phyloP scores from a whole-genome alignment of 2,329 filamentous ascomycete species.

The Graphium sp. region DNA sequence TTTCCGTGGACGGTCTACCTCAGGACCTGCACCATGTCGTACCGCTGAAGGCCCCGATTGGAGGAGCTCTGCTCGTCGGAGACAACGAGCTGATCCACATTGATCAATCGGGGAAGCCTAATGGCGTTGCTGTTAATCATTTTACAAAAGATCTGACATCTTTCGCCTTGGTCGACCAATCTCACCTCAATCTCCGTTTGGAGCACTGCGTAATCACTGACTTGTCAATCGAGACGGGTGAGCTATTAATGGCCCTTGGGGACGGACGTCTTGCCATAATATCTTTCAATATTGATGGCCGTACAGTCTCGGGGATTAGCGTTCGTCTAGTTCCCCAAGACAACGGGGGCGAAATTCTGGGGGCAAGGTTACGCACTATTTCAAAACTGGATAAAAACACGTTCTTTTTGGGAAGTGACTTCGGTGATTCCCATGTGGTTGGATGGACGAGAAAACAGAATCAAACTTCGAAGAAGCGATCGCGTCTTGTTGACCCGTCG shows the following conservation, averaged over 20 bases:
- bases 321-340: constrained; percentile 48
- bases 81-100: constrained; percentile 87
- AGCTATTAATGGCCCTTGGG: constrained; percentile 68
- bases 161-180: constrained; percentile 77
- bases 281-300: constrained; percentile 73
- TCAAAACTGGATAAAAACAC: constrained; percentile 49
- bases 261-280: constrained; percentile 61
- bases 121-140: constrained; percentile 81
- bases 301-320: constrained; percentile 77
- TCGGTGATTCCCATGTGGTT: constrained; percentile 64
- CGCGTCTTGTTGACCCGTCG: constrained; percentile 38
- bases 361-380: constrained; percentile 49
- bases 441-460: constrained; percentile 58
- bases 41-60: constrained; percentile 69
- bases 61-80: constrained; percentile 74
- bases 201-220: constrained; percentile 69
- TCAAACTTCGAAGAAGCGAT: constrained; percentile 45
- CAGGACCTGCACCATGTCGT: constrained; percentile 75
- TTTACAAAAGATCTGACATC: constrained; percentile 71
- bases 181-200: constrained; percentile 59
- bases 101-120: constrained; percentile 87
- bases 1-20: constrained; percentile 72
- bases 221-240: constrained; percentile 59
- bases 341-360: constrained; percentile 45
- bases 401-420: constrained; percentile 76